Evolutionary conservation across 352 stramenopile species (phyloP), one percentile per base, ranked within the genome.

Genomic region (Globisporangium cylindrosporum): DNA sequence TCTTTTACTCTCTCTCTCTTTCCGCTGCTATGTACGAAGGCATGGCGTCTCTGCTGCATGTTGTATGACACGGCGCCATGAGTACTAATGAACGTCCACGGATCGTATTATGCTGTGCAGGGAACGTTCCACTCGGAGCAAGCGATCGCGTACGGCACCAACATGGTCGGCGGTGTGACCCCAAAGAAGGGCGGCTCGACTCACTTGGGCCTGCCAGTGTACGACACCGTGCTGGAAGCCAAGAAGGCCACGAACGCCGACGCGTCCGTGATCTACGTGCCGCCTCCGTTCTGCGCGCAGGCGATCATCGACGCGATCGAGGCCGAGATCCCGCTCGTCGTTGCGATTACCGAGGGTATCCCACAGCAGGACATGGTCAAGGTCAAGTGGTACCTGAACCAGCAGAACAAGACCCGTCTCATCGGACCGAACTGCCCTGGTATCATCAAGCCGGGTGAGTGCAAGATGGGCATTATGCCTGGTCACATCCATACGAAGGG

Each of bases 381-480:
- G 78, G 88, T 99, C 73, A 99, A 99, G 84, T 95, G 96, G 77
- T 89, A 97, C 73, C 75, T 99, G 65, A 86, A 88, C 63, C 86
- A 90, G 63, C 96, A 99, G 76, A 96, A 77, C 68, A 95, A 81
- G 48, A 99, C 97, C 63, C 89, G 98, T 53, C 87, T 99, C 38
- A 99, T 99, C 73, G 98, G 98, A 43, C 98, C 98, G 54, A 99
- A 99, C 89, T 99, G 98, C 88, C 98, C 98, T 38, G 98, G 98
- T 70, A 99, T 99, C 75, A 99, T 99, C 89, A 99, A 99, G 86
- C 97, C 98, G 0, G 97, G 97, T 56, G 98, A 99, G 86, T 99
- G 96, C 79, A 99, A 99, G 83, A 99, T 99, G 85, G 98, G 98
- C 65, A 99, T 99, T 83, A 99, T 99, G 98, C 98, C 98, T 63